Conservation (phyloP, 371 early-diverging fungal genomes). For the Chytridium lagenaria region DNA sequence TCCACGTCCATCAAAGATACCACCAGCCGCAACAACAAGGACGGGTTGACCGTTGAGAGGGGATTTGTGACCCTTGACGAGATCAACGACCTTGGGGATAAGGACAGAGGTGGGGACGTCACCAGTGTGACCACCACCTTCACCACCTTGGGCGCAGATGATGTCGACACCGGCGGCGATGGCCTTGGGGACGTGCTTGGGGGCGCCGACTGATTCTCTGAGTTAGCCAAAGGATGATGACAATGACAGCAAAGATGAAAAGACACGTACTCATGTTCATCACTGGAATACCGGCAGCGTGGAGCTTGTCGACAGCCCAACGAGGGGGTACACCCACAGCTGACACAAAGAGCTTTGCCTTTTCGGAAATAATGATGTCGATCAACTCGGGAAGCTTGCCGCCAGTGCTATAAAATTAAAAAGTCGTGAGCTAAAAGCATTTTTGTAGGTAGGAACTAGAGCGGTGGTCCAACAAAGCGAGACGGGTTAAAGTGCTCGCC, state of each 20-base stretch:
- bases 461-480: too few relatives aligned
- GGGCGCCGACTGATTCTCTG: constrained; percentile 51
- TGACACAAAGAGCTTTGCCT: constrained; percentile 46
- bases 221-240: too few relatives aligned
- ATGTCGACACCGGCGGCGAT: constrained; percentile 52
- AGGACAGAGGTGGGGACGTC: constrained; percentile 52
- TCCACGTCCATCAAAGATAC: constrained; percentile 48
- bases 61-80: constrained; percentile 44
- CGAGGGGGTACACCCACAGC: constrained; percentile 50
- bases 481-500: too few relatives aligned
- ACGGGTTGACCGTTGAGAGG: constrained; percentile 41
- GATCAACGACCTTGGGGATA: constrained; percentile 50
- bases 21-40: constrained; percentile 49
- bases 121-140: constrained; percentile 50
- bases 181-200: constrained; percentile 49
- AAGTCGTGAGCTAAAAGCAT: background rate
- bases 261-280: constrained; percentile 56
- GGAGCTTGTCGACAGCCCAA: constrained; percentile 53
- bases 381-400: constrained; percentile 53
- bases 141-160: constrained; percentile 54
- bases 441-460: too few relatives aligned
- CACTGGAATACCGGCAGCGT: constrained; percentile 44
- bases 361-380: constrained; percentile 45
- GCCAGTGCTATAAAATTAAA: constrained; percentile 29
- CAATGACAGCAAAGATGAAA: too few relatives aligned